Percentiles rank a stretch among this genome's conserved stretches.
Conservation (phyloP, 768 basidiomycete genomes). For the Leccinum subgranulosum region DNA sequence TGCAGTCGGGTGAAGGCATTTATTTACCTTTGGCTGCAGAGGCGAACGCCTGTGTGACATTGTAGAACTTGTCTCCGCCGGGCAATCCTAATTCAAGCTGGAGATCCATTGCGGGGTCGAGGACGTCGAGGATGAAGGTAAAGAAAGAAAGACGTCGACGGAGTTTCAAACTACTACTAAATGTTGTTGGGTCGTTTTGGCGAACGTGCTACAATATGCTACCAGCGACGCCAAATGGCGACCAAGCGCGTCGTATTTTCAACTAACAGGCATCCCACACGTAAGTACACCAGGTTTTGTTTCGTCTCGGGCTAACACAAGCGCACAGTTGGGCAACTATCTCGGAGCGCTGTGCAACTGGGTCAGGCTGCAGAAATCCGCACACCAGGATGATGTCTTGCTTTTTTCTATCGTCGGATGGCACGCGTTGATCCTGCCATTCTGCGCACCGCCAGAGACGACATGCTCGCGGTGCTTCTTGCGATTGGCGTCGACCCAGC, state of each 20-base stretch:
- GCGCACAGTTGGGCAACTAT: constrained; percentile 81
- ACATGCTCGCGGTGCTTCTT: constrained; percentile 80
- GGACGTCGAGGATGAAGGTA: constrained; percentile 3
- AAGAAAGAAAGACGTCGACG: background rate
- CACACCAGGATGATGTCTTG: constrained; percentile 56
- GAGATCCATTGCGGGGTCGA: constrained; percentile 18
- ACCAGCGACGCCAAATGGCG: constrained; percentile 7
- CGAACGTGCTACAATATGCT: background rate
- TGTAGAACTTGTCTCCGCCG: constrained; percentile 58
- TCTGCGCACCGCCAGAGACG: constrained; percentile 59
- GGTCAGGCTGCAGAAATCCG: constrained; percentile 72
- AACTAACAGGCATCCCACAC: constrained; percentile 90
- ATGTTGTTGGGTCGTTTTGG: constrained; percentile 9
- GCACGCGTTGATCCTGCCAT: constrained; percentile 80
- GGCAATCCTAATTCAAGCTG: constrained; percentile 35
- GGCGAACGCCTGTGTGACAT: constrained; percentile 59
- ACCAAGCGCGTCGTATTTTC: constrained; percentile 63
- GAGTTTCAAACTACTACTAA: constrained; percentile 29
- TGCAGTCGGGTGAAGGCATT: background rate
- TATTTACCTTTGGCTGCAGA: constrained; percentile 58
- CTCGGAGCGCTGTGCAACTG: constrained; percentile 89
- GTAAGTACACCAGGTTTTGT: constrained; percentile 39
- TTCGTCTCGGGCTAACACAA: background rate
- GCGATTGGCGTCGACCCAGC: constrained; percentile 83
- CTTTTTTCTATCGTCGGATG: constrained; percentile 90